Evolutionary conservation across 2,329 filamentous ascomycete genomes (phyloP), one percentile per base, ranked within the genome.

Genomic region (Penicillium capsulatum): DNA sequence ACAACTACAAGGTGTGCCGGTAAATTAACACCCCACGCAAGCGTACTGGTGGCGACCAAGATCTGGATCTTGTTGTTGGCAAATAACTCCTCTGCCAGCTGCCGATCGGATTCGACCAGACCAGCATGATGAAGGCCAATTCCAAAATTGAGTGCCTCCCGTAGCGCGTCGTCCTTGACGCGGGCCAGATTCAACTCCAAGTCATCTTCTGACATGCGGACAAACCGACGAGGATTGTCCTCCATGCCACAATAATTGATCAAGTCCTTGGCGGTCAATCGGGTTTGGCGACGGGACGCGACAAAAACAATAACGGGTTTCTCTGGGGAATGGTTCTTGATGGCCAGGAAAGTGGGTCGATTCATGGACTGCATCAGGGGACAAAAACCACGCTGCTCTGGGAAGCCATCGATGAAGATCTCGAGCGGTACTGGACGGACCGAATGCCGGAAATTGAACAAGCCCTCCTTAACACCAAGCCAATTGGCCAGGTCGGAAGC

Each of bases 301-400:
- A 98, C 92, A 57, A 98, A 98, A 1, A 98, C 92, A 62, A 98
- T 98, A 7, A 97, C 92, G 0, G 92, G 92, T 65, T 98, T 97
- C 37, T 89, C 83, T 0, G 94, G 92, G 29, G 90, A 96, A 66
- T 98, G 94, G 8, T 83, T 88, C 65, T 98, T 96, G 65, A 98
- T 92, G 0, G 92, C 92, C 20, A 97, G 71, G 67, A 97, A 98
- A 0, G 92, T 96, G 2, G 92, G 92, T 5, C 92, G 79, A 59
- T 98, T 98, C 92, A 98, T 98, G 0, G 89, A 94, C 67, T 97
- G 91, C 92, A 98, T 98, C 50, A 98, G 68, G 0, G 92, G 89
- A 56, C 91, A 97, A 70, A 98, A 98, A 0, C 92, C 92, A 44
- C 91, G 80, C 52, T 92, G 84, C 59, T 97, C 88, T 0, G 92